phyloP scores from a whole-genome alignment of 441 rosid species.

The Theobroma grandiflorum region DNA sequence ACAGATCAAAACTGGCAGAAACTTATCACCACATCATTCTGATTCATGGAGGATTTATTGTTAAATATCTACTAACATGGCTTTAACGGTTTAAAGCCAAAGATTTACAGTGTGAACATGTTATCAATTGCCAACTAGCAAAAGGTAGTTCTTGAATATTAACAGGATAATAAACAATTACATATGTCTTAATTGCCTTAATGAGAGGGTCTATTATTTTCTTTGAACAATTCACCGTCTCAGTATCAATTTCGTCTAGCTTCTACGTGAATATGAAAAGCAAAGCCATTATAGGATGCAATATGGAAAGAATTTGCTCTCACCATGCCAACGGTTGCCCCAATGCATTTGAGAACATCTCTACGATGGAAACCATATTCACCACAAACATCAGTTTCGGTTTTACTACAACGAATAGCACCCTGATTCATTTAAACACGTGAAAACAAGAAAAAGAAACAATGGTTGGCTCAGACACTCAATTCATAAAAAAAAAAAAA shows the following conservation, averaged over 20 bases:
- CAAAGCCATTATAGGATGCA: background rate
- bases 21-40: conserved; percentile 59
- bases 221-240: background rate
- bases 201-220: background rate
- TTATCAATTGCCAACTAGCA: background rate
- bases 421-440: conserved; percentile 37
- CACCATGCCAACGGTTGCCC: conserved; percentile 71
- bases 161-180: background rate
- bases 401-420: conserved; percentile 55
- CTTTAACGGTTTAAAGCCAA: background rate
- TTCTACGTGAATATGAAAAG: background rate
- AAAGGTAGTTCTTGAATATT: too few relatives aligned
- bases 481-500: too few relatives aligned
- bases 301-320: conserved; percentile 12
- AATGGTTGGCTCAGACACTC: background rate
- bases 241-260: background rate
- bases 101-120: background rate
- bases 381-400: conserved; percentile 37
- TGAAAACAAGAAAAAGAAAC: background rate
- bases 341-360: conserved; percentile 63
- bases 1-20: conserved; percentile 58
- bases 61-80: background rate
- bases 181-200: background rate
- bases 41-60: background rate
- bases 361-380: conserved; percentile 53